These are phyloP conservation scores for Gnomoniopsis sp. DNA, from an alignment of 2,329 filamentous ascomycete species.

Conservation along the genomic window DNA sequence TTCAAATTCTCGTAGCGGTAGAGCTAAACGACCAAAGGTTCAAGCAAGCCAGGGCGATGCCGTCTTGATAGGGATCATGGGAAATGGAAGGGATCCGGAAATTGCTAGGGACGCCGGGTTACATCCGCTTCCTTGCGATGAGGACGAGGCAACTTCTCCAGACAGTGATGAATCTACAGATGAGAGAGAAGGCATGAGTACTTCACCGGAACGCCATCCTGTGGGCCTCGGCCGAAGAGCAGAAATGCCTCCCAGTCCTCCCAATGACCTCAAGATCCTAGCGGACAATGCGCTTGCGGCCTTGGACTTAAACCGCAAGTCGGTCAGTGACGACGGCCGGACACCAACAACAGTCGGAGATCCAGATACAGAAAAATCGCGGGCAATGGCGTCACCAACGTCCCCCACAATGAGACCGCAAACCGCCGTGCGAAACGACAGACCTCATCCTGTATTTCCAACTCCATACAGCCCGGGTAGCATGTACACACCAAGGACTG, in stretches of 20 bases:
- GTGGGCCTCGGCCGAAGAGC: not conserved
- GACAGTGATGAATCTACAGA: slow-evolving; percentile 11
- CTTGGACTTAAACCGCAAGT: slow-evolving; percentile 17
- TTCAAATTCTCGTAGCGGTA: slow-evolving; percentile 38
- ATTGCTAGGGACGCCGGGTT: slow-evolving; percentile 57
- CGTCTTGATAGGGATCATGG: slow-evolving; percentile 64
- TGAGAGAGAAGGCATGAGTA: slow-evolving; percentile 11
- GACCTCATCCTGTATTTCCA: slow-evolving; percentile 9
- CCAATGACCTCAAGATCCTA: slow-evolving; percentile 28
- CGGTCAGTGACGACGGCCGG: slow-evolving; percentile 20
- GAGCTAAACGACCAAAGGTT: slow-evolving; percentile 52
- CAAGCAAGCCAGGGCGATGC: slow-evolving; percentile 59
- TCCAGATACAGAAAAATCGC: slow-evolving; percentile 1
- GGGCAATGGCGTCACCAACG: not conserved
- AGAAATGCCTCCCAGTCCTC: slow-evolving; percentile 2
- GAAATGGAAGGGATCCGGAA: slow-evolving; percentile 60
- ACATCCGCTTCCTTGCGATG: slow-evolving; percentile 44
- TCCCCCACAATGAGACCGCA: slow-evolving; percentile 3
- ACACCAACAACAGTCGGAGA: slow-evolving; percentile 22
- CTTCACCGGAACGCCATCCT: slow-evolving; percentile 21
- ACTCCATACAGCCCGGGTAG: slow-evolving; percentile 9
- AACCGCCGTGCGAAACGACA: slow-evolving; percentile 11
- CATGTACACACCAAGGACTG: slow-evolving; percentile 13
- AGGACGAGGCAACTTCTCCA: slow-evolving; percentile 20
- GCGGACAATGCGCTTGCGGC: slow-evolving; percentile 30